Base-by-base conservation (phyloP, 2,329 filamentous ascomycete species). In the Colletotrichum echinochloae region DNA sequence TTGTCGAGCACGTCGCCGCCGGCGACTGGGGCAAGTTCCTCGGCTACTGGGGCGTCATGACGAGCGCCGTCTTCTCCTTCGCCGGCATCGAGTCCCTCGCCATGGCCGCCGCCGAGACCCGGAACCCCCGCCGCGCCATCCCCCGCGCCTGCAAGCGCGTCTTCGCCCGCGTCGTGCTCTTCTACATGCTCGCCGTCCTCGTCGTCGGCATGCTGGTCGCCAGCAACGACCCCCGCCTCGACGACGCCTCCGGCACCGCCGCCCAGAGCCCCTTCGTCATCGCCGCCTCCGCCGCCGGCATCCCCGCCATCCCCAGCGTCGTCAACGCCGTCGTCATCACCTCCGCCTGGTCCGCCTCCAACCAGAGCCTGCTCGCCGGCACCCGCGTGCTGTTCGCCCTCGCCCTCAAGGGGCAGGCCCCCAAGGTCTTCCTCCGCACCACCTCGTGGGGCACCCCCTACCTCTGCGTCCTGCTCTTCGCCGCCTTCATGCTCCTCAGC, bases 401-500 rank as follows among this genome's bases (percentile, higher is more conserved):
- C 81, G 85, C 87, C 1, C 82, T 85, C 26, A 82, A 82, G 26
- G 80, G 82, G 16, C 85, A 86, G 74, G 88, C 87, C 1, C 88
- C 87, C 0, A 79, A 77, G 5, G 83, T 89, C 73, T 81, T 89
- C 16, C 65, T 71, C 20, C 59, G 60, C 30, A 69, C 65, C 8
- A 71, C 69, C 23, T 30, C 59, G 6, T 70, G 69, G 65, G 69
- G 69, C 28, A 65, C 55, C 4, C 69, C 69, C 79, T 77, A 91
- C n/a, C 44, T 60, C 44, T 71, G 66, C 60, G 69, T 70, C 5
- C 52, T 86, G 82, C 12, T 78, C 1, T 79, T 88, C 44, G 87
- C 88, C 0, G 84, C 90, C 90, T 14, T 93, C 72, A 75, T 85
- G 5, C 86, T 91, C 26, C 81, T 93, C 30, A 86, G 87, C 23